A percentile compares a stretch with the other conserved stretches of the same genome.
phyloP scores from a whole-genome alignment of 2,329 filamentous ascomycete species.

The Drechslerella dactyloides region DNA sequence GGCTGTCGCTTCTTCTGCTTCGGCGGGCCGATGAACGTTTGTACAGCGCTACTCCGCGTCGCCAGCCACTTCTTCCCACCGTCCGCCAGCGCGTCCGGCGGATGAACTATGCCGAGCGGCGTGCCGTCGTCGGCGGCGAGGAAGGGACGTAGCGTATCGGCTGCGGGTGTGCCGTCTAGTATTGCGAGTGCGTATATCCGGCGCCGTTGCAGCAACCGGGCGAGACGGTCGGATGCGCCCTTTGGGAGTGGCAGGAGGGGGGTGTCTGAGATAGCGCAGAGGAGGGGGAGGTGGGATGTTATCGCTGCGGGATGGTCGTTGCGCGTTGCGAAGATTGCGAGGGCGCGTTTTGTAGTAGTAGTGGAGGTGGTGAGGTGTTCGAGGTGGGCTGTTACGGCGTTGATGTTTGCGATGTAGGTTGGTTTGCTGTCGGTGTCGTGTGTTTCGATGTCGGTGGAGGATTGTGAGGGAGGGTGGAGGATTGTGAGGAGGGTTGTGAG shows the following conservation, averaged over 20 bases:
- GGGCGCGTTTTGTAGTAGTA: slow-evolving; percentile 38
- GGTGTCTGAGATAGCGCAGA: slow-evolving; percentile 64
- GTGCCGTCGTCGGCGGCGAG: slow-evolving; percentile 7
- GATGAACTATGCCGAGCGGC: slow-evolving; percentile 18
- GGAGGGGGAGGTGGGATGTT: slow-evolving; percentile 67
- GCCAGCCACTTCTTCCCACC: slow-evolving; percentile 22
- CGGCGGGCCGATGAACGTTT: slow-evolving; percentile 29
- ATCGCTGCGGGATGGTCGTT: slow-evolving; percentile 66
- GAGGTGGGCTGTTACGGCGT: slow-evolving; percentile 68
- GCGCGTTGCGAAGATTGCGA: slow-evolving; percentile 66
- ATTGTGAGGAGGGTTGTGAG: slow-evolving; percentile 10
- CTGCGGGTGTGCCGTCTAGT: slow-evolving; percentile 8
- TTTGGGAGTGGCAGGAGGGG: slow-evolving; percentile 69
- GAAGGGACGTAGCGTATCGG: neutral
- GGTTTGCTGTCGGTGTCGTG: neutral
- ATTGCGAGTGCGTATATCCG: slow-evolving; percentile 19
- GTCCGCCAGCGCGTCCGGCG: slow-evolving; percentile 16
- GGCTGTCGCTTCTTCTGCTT: slow-evolving; percentile 15
- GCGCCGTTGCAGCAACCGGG: slow-evolving; percentile 62
- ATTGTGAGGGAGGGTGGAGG: slow-evolving; percentile 27
- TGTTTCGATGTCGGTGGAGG: slow-evolving; percentile 2
- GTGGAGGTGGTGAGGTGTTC: slow-evolving; percentile 57
- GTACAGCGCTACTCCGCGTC: slow-evolving; percentile 14
- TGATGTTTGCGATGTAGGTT: slow-evolving; percentile 66
- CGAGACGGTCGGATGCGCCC: slow-evolving; percentile 66